A percentile compares a stretch with the other conserved stretches of the same genome.
Evolutionary conservation across 2,329 filamentous ascomycete genomes (phyloP).

Genomic region (Ploettnerulaceae sp.): DNA sequence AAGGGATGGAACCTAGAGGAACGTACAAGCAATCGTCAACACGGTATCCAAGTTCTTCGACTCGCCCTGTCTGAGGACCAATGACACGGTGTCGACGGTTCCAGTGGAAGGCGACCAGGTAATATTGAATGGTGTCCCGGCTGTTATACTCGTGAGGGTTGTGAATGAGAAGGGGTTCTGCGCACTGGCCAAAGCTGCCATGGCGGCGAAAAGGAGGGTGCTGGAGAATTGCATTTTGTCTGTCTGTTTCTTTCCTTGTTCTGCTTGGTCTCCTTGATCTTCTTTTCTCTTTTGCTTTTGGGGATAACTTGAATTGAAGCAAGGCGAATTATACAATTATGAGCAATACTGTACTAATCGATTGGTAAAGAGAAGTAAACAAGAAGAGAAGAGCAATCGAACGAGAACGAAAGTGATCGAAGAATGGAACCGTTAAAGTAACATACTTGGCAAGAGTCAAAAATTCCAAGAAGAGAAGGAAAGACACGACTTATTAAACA

Average conservation of each 20-base stretch:
- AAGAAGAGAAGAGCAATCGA: background rate
- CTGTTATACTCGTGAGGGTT: constrained; percentile 17
- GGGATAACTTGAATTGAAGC: background rate
- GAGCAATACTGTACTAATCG: no score
- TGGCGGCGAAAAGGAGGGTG: constrained; percentile 11
- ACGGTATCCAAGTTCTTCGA: constrained; percentile 15
- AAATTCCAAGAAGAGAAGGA: background rate
- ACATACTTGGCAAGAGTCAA: background rate
- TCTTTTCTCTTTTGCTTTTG: background rate
- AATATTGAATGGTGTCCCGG: constrained; percentile 27
- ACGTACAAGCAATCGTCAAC: constrained; percentile 26
- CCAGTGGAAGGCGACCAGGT: constrained; percentile 27
- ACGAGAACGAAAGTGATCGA: background rate
- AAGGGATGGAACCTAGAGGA: background rate
- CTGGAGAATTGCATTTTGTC: constrained; percentile 26
- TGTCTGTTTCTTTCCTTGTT: background rate
- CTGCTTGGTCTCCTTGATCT: background rate
- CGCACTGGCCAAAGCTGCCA: constrained; percentile 15
- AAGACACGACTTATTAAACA: no score
- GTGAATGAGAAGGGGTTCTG: constrained; percentile 28
- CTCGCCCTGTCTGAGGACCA: constrained; percentile 24
- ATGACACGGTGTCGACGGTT: constrained; percentile 17
- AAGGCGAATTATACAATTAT: no score
- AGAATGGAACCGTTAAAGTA: no score
- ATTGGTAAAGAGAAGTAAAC: background rate